phyloP scores from a whole-genome alignment of 2,329 filamentous ascomycete genomes.

The Neurospora sp. region DNA sequence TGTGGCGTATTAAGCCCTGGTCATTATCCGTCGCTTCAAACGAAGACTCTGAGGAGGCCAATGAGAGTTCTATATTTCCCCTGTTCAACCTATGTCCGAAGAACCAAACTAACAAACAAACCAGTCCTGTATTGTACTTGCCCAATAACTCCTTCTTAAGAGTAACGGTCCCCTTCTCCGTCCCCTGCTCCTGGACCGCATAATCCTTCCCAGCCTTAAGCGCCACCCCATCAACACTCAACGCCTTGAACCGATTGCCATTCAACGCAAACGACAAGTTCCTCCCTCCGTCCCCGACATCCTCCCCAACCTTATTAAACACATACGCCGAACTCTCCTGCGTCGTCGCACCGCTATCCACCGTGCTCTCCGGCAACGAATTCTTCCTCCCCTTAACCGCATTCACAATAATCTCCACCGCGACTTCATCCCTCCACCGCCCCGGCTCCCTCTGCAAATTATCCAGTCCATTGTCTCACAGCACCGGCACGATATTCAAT shows the following conservation, averaged over 20 bases:
- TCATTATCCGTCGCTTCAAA: too few relatives aligned
- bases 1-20: too few relatives aligned
- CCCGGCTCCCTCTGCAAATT: slow-evolving; percentile 40
- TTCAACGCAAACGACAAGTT: slow-evolving; percentile 42
- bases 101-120: too few relatives aligned
- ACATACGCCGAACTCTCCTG: slow-evolving; percentile 44
- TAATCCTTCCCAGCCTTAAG: slow-evolving; percentile 35
- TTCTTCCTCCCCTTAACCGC: slow-evolving; percentile 35
- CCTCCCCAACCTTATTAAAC: slow-evolving; percentile 40
- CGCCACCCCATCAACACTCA: slow-evolving; percentile 26
- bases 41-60: too few relatives aligned
- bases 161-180: slow-evolving; percentile 30
- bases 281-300: slow-evolving; percentile 25
- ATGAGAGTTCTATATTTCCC: too few relatives aligned
- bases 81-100: too few relatives aligned
- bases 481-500: slow-evolving; percentile 38
- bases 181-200: slow-evolving; percentile 27
- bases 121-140: slow-evolving; percentile 18
- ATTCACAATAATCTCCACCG: slow-evolving; percentile 36
- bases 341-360: slow-evolving; percentile 31
- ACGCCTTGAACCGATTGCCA: slow-evolving; percentile 38
- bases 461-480: slow-evolving; percentile 53
- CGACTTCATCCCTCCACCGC: slow-evolving; percentile 40
- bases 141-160: slow-evolving; percentile 37
- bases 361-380: slow-evolving; percentile 39